Base-by-base conservation (phyloP, 768 basidiomycete genomes). In the Mycena leptocephala region DNA sequence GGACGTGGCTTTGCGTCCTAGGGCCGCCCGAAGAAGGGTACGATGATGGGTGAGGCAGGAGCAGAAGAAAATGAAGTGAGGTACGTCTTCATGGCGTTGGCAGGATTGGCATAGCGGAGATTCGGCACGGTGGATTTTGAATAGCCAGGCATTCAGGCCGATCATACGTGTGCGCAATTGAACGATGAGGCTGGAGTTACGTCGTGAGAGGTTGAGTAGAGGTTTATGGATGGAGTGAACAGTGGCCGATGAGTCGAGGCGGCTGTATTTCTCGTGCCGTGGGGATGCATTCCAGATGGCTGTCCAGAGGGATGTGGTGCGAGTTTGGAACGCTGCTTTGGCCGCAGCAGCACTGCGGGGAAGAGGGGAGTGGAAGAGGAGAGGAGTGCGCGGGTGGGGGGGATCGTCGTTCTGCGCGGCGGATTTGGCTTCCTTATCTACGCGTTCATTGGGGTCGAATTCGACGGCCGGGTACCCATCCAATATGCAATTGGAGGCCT, bases 11-110 rank as follows among this genome's bases (percentile, higher is more conserved):
- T 70, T 64, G 14, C 70, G 61, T 9, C 75, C 70, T 8, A 76
- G 35, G 1, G 58, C 39, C 0, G 16, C 14, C 18, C 28, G 35
- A 3, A 77, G 66, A 3, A 37, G n/a, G 39, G 30, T 9, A 4
- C 66, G 66, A 28, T 74, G 72, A 1, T 62, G 63, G 3, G 33
- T 26, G 59, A 39, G 70, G 22, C 41, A 41, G 3, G 78, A 76
- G 66, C 76, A 80, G 16, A 43, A 46, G 7, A 80, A 39, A 1
- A 80, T 28, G 58, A 66, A 81, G 68, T 81, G 80, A 1, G 28
- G 30, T 1, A 79, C 55, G 1, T 70, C 74, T 51, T 81, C 80
- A 8, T 30, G 30, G 4, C 39, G 35, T 18, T 59, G 33, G 43
- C 64, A 65, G 0, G 35, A n/a, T 22, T 39, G 62, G 39, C 63